phyloP scores from a whole-genome alignment of 306 rosid species.

The Casuarina equisetifolia region DNA sequence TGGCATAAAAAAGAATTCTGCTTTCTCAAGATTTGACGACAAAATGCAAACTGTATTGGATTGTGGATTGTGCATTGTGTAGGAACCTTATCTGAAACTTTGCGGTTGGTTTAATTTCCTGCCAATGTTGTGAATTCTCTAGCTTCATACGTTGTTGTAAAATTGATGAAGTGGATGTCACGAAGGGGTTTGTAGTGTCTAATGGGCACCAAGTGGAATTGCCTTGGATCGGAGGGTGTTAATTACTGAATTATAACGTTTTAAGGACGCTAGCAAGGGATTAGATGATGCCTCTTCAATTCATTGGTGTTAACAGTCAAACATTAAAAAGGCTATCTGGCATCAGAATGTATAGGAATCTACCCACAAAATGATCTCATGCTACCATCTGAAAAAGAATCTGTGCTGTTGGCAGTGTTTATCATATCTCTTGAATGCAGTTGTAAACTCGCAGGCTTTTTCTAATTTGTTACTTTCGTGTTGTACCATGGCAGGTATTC shows the following conservation, averaged over 20 bases:
- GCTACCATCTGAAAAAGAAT: not conserved
- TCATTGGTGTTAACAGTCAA: not conserved
- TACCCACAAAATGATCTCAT: not conserved
- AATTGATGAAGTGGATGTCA: not conserved
- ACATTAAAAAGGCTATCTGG: not conserved
- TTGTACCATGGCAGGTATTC: conserved; percentile 67
- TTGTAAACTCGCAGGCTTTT: conserved; percentile 21
- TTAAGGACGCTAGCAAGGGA: not conserved
- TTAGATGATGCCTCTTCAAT: not conserved
- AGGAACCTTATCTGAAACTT: not conserved
- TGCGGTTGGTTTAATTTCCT: not conserved
- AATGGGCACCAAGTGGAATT: not conserved
- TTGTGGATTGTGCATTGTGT: not conserved
- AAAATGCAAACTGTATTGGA: not conserved
- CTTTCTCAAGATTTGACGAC: not conserved
- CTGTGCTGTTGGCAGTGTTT: conserved; percentile 5
- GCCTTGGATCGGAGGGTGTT: not conserved
- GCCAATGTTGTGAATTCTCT: not conserved
- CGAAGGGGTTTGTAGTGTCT: conserved; percentile 1
- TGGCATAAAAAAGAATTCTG: not conserved
- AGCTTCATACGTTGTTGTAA: not conserved
- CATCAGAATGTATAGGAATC: not conserved
- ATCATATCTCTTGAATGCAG: conserved; percentile 9
- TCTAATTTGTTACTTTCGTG: conserved; percentile 20
- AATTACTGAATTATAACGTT: not conserved